Base-by-base conservation (phyloP, 148 eudicot species). In the Selenicereus undatus region DNA sequence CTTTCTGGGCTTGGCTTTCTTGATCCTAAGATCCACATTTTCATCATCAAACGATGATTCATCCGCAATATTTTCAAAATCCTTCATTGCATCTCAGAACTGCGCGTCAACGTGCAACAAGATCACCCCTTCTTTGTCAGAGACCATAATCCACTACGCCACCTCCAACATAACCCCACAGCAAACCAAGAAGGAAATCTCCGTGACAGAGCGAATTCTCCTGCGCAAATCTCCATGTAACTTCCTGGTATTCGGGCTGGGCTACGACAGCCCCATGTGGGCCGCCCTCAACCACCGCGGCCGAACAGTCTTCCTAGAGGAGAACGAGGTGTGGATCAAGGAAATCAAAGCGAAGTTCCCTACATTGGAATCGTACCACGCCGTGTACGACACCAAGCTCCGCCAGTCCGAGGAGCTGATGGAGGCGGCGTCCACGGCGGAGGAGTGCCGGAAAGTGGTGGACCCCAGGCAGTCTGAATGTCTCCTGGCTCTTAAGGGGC, bases 261-360 rank as follows among this genome's bases (percentile, higher is more conserved):
- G 98, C 75, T 88, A 91, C 65, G 98, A 94, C 75, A 90, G 95
- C 81, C 86, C 88, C 0, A 88, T 94, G 98, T 94, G 98, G 98
- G 87, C 86, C 75, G 36, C 93, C 3, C 83, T 94, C 16, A 94
- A 94, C 87, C 86, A 86, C 82, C 90, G 90, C 8, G 98, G 98
- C 0, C 82, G 88, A 1, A 94, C 98, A 3, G 71, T 94, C 24
- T 94, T 94, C 75, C 82, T 94, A 0, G 98, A 94, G 70, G 98
- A 94, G 69, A 91, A 91, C 56, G 78, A 78, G 71, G 75, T 81
- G 0, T 94, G 98, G 98, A 91, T 94, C 56, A 83, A 80, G 73
- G 86, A 94, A 78, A 93, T 94, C 36, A 85, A 74, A 80, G 60
- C 32, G 4, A 81, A 87, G 7, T 94, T 94, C 81, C 97, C 95